Base-by-base conservation (phyloP, 345 rosid species). In the Citrus trifoliata region DNA sequence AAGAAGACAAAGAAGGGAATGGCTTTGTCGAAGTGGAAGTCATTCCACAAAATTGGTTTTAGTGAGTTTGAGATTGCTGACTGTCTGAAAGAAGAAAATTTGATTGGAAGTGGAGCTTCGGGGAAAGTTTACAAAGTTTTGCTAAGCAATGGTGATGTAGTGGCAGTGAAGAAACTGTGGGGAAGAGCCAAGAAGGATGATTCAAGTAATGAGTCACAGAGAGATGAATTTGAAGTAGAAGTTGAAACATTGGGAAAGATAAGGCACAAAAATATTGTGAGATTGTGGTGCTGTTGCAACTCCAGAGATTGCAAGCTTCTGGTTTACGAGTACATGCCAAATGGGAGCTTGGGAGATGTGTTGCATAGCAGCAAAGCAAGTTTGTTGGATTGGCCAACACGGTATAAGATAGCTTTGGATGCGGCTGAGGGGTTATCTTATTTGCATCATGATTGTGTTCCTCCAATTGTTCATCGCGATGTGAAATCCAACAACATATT, bases 251-350 rank as follows among this genome's bases (percentile, higher is more conserved):
- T 96, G 75, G 99, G 99, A 61, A 96, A 83, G 80, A 96, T 96
- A 19, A 86, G 98, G 84, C 99, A 96, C 88, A 93, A 90, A 78
- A 92, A 87, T 76, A 96, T 94, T 0, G 98, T 96, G 58, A 93
- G 90, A 70, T 87, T 96, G 48, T 93, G 93, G 97, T 92, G 97
- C 73, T 96, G 98, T 74, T 90, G 86, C 80, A 90, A 74, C 69
- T 81, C 85, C 0, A 91, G 89, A 6, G 92, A 88, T 28, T 85
- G 82, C 83, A 92, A 88, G 82, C 87, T 95, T 77, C 80, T 95
- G 83, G 97, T 95, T 9, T 95, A 95, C 19, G 99, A 95, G 83
- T 95, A 91, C 70, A 92, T 95, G 97, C 93, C 92, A 14, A 93
- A 93, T 70, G 98, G 99, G 78, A 95, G 98, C 83, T 85, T 93